Conservation (phyloP, 805 yeast species). For the Candida cerambycidarum region DNA sequence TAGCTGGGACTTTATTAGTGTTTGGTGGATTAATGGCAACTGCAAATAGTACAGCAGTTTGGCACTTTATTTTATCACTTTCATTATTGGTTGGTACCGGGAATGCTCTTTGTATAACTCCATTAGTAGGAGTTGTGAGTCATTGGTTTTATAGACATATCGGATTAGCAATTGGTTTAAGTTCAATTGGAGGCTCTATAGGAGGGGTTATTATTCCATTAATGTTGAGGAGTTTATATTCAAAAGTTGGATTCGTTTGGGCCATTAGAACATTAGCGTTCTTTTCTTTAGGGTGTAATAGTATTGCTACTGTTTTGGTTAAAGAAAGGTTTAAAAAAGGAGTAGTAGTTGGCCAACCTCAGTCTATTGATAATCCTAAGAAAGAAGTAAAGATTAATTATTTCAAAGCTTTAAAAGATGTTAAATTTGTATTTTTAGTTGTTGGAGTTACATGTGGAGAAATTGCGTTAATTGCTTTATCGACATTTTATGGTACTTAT, state of each 20-base stretch:
- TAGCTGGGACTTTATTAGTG: constrained; percentile 42
- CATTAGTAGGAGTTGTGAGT: constrained; percentile 58
- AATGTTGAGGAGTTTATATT: constrained; percentile 45
- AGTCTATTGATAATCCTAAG: neutral
- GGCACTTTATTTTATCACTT: constrained; percentile 59
- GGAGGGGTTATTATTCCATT: constrained; percentile 67
- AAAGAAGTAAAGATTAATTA: constrained; percentile 34
- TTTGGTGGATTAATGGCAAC: constrained; percentile 53
- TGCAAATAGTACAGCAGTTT: constrained; percentile 51
- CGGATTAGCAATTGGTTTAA: constrained; percentile 49
- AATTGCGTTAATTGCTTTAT: constrained; percentile 49
- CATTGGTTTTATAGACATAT: constrained; percentile 67
- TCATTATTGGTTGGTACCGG: constrained; percentile 52
- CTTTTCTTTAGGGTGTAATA: constrained; percentile 27
- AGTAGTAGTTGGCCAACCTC: neutral
- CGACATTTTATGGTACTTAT: constrained; percentile 59
- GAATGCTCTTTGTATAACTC: constrained; percentile 59
- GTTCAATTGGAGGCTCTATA: constrained; percentile 64
- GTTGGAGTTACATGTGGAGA: constrained; percentile 47
- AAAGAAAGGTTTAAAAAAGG: constrained; percentile 23
- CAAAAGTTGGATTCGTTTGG: constrained; percentile 58
- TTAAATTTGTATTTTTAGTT: constrained; percentile 33
- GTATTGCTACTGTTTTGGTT: constrained; percentile 24
- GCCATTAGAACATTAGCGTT: constrained; percentile 50
- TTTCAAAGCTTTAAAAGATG: constrained; percentile 33